Base-by-base conservation (phyloP, 768 basidiomycete species). In the Porpolomopsis calyptriformis region DNA sequence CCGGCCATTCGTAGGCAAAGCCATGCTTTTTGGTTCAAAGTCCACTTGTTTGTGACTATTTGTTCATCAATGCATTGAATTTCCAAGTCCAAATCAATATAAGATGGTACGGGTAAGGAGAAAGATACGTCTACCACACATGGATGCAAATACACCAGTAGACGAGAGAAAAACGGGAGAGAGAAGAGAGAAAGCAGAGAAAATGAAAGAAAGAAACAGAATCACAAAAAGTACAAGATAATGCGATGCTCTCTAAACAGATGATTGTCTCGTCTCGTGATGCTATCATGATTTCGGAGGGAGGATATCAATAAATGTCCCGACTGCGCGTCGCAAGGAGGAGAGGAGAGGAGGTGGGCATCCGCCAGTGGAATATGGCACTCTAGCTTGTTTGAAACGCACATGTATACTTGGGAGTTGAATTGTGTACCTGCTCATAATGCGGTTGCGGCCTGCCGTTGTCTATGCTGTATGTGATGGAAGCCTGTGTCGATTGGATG, bases 1-100 rank as follows among this genome's bases (percentile, higher is more conserved):
- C 48, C 86, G 79, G 38, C 89, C 92, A 49, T 80, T 73, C 2
- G 90, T 92, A 18, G 89, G 87, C 25, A 91, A 72, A 26, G 85
- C 82, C 88, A 90, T 89, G 20, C 12, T 16, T 19, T 16, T 39
- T n/a, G n/a, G n/a, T n/a, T n/a, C n/a, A n/a, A n/a, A n/a, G n/a
- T n/a, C n/a, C n/a, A n/a, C n/a, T n/a, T n/a, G n/a, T n/a, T n/a
- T n/a, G n/a, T n/a, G n/a, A n/a, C n/a, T n/a, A n/a, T n/a, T n/a
- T n/a, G n/a, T n/a, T n/a, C n/a, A n/a, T n/a, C n/a, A n/a, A n/a
- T n/a, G n/a, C n/a, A n/a, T n/a, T n/a, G n/a, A n/a, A n/a, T n/a
- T n/a, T n/a, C n/a, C n/a, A n/a, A n/a, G n/a, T n/a, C n/a, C n/a
- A n/a, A n/a, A n/a, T n/a, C n/a, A n/a, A n/a, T n/a, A n/a, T n/a